Evolutionary conservation across 2,329 filamentous ascomycete genomes (phyloP).

Genomic region (Sphaerulina musiva): DNA sequence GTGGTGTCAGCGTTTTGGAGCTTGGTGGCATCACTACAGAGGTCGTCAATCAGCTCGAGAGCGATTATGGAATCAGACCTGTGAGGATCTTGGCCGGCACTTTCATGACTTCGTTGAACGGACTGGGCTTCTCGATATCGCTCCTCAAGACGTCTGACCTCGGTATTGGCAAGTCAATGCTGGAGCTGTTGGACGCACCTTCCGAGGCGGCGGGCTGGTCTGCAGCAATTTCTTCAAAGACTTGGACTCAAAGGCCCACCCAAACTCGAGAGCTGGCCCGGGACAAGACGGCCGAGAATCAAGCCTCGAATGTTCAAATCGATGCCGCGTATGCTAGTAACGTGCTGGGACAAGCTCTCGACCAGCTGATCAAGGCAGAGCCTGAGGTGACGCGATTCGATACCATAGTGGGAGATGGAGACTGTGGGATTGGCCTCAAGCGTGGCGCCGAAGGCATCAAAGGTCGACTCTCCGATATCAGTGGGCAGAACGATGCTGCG

Average conservation of each 20-base stretch:
- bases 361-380: constrained; percentile 58
- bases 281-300: constrained; percentile 37
- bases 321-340: constrained; percentile 49
- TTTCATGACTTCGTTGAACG: constrained; percentile 67
- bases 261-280: constrained; percentile 35
- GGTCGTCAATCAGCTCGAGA: constrained; percentile 54
- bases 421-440: constrained; percentile 81
- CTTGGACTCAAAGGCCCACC: constrained; percentile 48
- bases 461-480: constrained; percentile 40
- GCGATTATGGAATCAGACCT: constrained; percentile 54
- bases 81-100: constrained; percentile 58
- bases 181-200: constrained; percentile 62
- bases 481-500: constrained; percentile 45
- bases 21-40: constrained; percentile 66
- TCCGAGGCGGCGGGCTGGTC: constrained; percentile 61
- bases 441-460: constrained; percentile 67
- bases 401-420: constrained; percentile 82
- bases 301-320: constrained; percentile 49
- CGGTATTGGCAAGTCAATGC: constrained; percentile 55
- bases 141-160: constrained; percentile 58
- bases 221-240: constrained; percentile 53
- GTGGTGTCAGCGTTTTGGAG: constrained; percentile 65
- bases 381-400: constrained; percentile 61
- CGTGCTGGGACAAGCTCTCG: constrained; percentile 50
- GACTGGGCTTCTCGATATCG: constrained; percentile 64